Percentiles rank a stretch among this genome's conserved stretches.
These are phyloP conservation scores for Exophiala lecanii-corni DNA, from an alignment of 2,329 filamentous ascomycete species.

Conservation along the genomic window DNA sequence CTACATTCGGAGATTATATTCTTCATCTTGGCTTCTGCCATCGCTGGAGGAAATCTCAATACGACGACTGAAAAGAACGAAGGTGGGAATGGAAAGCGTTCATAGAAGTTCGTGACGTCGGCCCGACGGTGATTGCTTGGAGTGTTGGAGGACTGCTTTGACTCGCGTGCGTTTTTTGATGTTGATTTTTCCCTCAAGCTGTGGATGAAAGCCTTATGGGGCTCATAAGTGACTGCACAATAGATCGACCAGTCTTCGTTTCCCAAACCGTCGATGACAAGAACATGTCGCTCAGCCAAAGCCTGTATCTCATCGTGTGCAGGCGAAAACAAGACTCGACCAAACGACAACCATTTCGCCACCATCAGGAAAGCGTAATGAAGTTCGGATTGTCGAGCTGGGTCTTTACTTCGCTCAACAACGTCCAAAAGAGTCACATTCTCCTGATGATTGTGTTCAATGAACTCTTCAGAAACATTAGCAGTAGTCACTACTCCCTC, in stretches of 20 bases:
- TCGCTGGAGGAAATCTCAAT: conserved; percentile 43
- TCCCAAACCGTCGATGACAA: conserved; percentile 48
- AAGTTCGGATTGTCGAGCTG: conserved; percentile 42
- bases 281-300: conserved; percentile 39
- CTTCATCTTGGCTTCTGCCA: conserved; percentile 39
- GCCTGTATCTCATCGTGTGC: conserved; percentile 43
- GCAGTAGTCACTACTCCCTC: conserved; percentile 29
- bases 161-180: conserved; percentile 14
- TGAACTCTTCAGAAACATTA: conserved; percentile 30
- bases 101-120: conserved; percentile 38
- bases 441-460: conserved; percentile 28
- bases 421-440: conserved; percentile 31
- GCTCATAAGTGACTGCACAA: conserved; percentile 45
- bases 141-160: conserved; percentile 36
- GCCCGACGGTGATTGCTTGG: conserved; percentile 25
- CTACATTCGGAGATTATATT: conserved; percentile 47
- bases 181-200: conserved; percentile 36
- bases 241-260: conserved; percentile 52
- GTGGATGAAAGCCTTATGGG: conserved; percentile 39
- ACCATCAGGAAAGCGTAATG: conserved; percentile 49
- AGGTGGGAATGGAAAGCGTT: conserved; percentile 44
- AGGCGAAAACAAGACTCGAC: conserved; percentile 47
- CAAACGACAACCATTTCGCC: conserved; percentile 48
- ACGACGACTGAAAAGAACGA: conserved; percentile 44
- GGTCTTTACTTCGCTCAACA: conserved; percentile 40